Base-by-base conservation (phyloP, 257 asterid species). In the Anisodus tanguticus region DNA sequence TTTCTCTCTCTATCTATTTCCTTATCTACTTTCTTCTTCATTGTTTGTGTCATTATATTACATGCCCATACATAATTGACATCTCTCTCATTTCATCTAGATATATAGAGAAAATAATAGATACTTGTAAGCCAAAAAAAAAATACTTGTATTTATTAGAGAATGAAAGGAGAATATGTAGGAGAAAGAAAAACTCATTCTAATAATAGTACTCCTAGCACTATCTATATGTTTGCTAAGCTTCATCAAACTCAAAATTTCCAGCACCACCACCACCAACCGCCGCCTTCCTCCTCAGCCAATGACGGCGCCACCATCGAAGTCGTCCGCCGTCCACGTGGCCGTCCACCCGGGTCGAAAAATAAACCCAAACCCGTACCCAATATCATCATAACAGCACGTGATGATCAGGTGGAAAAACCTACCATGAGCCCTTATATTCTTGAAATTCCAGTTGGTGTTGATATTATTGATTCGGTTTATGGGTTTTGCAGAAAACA, bases 271-370 rank as follows among this genome's bases (percentile, higher is more conserved):
- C 86, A 79, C 62, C 85, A 67, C 3, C 84, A 39, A 35, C 79
- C 62, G 0, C 84, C 85, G 37, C 16, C 69, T 8, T 63, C 68
- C 2, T 83, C 88, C 59, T 59, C 88, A 3, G 71, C 82, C 54
- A 71, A 82, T 85, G 98, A 92, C 77, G 97, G 95, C n/a, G 92
- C 95, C 26, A 77, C 91, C 63, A 94, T 94, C 17, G 98, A 94
- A 35, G 92, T 91, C 11, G 86, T 85, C 74, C 98, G 98, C 45
- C 94, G 97, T 57, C 94, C 98, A 15, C 95, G 97, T 0, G 98
- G 98, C 49, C 91, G 98, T 5, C 97, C 97, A 0, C 95, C 95
- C 0, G 98, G 98, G 2, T 92, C 98, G 3, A 92, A 89, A 77
- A 94, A 94, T 86, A 94, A 90, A 45, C 87, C 91, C 5, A 90